These are phyloP conservation scores for Volutella citrinella DNA, from an alignment of 2,329 filamentous ascomycete species.

Conservation along the genomic window DNA sequence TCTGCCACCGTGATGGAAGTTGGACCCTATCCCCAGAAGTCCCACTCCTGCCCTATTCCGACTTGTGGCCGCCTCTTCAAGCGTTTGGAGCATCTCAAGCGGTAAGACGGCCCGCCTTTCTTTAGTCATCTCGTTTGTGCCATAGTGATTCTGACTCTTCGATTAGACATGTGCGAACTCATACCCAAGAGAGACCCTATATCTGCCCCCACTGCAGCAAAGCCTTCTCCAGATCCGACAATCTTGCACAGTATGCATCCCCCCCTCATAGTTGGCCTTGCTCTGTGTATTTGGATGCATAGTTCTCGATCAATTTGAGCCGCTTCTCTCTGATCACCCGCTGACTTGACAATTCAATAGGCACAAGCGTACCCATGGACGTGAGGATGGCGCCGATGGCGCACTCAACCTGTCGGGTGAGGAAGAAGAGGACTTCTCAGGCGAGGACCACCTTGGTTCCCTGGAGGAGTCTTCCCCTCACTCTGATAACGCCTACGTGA, in stretches of 20 bases:
- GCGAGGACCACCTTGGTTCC: conserved; percentile 79
- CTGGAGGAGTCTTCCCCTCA: conserved; percentile 76
- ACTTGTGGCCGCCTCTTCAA: conserved; percentile 97
- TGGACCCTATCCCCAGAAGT: conserved; percentile 94
- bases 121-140: conserved; percentile 26
- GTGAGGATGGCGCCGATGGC: conserved; percentile 57
- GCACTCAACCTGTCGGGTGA: conserved; percentile 69
- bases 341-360: conserved; percentile 44
- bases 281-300: too few species aligned
- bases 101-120: conserved; percentile 67
- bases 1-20: conserved; percentile 97
- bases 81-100: conserved; percentile 97
- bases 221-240: conserved; percentile 97
- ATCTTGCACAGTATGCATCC: conserved; percentile 84
- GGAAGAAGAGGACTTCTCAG: conserved; percentile 77
- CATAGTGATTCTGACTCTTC: conserved; percentile 13
- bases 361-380: conserved; percentile 76
- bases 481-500: conserved; percentile 63
- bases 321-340: too few species aligned
- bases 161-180: conserved; percentile 91
- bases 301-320: too few species aligned
- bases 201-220: conserved; percentile 98
- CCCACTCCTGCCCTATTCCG: conserved; percentile 98
- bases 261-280: conserved; percentile 37
- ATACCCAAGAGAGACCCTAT: conserved; percentile 98